Percentiles rank a stretch among this genome's conserved stretches.
phyloP scores from a whole-genome alignment of 768 basidiomycete species.

The Lyophyllum atratum region DNA sequence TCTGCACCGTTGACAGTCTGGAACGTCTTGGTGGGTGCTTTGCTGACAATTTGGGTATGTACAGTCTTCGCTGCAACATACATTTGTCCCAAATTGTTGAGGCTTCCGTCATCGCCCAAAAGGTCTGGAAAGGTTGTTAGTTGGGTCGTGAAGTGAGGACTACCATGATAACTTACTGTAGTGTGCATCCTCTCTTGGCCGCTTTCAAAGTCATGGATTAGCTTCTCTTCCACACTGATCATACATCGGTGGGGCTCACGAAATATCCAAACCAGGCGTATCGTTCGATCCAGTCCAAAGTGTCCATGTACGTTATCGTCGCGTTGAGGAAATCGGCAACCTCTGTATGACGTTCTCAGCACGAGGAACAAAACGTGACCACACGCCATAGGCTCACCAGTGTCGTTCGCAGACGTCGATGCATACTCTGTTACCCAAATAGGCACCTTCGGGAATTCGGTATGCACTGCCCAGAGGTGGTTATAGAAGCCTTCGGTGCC shows the following conservation, averaged over 20 bases:
- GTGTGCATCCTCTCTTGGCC: slow-evolving; percentile 37
- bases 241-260: slow-evolving; percentile 28
- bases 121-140: slow-evolving; percentile 34
- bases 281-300: slow-evolving; percentile 57
- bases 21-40: slow-evolving; percentile 28
- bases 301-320: slow-evolving; percentile 57
- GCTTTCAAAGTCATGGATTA: slow-evolving; percentile 27
- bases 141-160: neutral
- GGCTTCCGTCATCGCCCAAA: slow-evolving; percentile 42
- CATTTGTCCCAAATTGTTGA: slow-evolving; percentile 45
- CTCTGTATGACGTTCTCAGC: slow-evolving; percentile 27
- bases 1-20: slow-evolving; percentile 37
- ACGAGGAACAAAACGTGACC: neutral
- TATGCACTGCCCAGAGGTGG: slow-evolving; percentile 56
- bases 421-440: slow-evolving; percentile 72
- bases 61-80: slow-evolving; percentile 49
- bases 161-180: slow-evolving; percentile 37
- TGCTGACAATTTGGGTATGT: slow-evolving; percentile 35
- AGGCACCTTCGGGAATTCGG: slow-evolving; percentile 47
- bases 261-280: slow-evolving; percentile 67
- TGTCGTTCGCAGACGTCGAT: slow-evolving; percentile 49
- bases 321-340: slow-evolving; percentile 58
- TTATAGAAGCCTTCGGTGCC: slow-evolving; percentile 55
- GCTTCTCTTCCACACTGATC: slow-evolving; percentile 11
- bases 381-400: slow-evolving; percentile 26